Evolutionary conservation across 176 grass and related monocot genomes (phyloP).

Genomic region (Oryza coarctata): DNA sequence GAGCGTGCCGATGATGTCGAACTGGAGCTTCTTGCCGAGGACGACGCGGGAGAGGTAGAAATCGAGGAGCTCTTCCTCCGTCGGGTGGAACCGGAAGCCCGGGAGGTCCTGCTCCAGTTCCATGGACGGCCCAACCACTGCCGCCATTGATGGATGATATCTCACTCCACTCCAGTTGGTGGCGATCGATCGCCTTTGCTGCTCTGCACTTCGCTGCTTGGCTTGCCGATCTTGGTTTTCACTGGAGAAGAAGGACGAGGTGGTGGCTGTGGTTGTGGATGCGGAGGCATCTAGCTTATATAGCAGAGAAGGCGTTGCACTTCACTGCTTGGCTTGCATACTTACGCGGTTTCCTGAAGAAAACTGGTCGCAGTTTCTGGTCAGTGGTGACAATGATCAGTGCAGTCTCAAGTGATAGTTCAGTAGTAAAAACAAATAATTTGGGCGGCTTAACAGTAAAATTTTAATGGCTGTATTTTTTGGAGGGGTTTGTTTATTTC

Average conservation of each 20-base stretch:
- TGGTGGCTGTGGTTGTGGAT: background rate
- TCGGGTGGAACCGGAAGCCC: slow-evolving; percentile 88
- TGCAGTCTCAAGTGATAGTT: background rate
- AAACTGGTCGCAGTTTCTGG: slow-evolving; percentile 3
- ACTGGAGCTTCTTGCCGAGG: slow-evolving; percentile 63
- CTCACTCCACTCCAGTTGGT: no score
- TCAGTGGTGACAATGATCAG: background rate
- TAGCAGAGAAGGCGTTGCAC: background rate
- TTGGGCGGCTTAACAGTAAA: slow-evolving; percentile 9
- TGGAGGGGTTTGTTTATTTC: background rate
- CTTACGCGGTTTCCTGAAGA: slow-evolving; percentile 43
- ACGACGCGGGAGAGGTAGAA: slow-evolving; percentile 68
- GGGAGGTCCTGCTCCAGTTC: slow-evolving; percentile 61
- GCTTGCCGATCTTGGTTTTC: background rate
- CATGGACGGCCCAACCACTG: slow-evolving; percentile 21
- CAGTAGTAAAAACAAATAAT: background rate
- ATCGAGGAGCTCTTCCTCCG: slow-evolving; percentile 83
- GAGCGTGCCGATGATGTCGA: slow-evolving; percentile 79
- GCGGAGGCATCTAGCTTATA: slow-evolving; percentile 21
- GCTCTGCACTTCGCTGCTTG: background rate
- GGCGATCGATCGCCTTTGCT: no score
- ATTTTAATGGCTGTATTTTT: background rate
- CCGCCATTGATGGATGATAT: background rate
- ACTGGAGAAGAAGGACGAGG: background rate
- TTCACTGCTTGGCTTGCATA: no score